Evolutionary conservation across 805 yeast genomes (phyloP).

Genomic region (Sugiyamaella boreocaroliniensis): DNA sequence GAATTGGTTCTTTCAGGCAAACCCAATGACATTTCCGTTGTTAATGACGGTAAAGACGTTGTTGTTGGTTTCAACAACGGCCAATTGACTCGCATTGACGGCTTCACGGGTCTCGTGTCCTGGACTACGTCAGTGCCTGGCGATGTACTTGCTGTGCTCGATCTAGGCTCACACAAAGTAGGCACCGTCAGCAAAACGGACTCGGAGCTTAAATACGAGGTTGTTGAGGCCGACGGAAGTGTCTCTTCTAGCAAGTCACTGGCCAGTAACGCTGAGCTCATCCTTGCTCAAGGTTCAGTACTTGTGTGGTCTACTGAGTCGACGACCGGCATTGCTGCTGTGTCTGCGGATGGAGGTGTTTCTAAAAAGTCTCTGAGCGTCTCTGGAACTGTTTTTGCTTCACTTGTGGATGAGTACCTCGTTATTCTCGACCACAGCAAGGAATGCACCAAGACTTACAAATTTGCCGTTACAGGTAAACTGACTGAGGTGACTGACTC

Average conservation of each 20-base stretch:
- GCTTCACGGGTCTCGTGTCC: constrained; percentile 22
- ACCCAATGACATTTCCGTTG: neutral
- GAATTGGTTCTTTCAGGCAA: neutral
- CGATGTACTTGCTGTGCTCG: neutral
- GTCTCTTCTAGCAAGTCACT: neutral
- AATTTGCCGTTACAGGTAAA: neutral
- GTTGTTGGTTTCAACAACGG: constrained; percentile 20
- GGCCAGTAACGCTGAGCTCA: neutral
- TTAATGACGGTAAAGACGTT: neutral
- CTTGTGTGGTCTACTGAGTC: neutral
- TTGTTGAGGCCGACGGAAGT: neutral
- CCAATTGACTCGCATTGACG: constrained; percentile 28
- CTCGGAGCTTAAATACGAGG: neutral
- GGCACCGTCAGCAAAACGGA: neutral
- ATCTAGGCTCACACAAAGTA: neutral
- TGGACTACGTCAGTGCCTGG: neutral
- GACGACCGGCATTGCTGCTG: neutral
- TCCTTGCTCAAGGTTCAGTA: neutral
- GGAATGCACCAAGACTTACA: neutral
- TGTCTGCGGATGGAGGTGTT: neutral
- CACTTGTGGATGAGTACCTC: neutral
- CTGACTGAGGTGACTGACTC: neutral
- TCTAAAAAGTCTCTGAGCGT: neutral
- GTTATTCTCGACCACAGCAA: neutral
- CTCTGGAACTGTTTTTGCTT: neutral